phyloP scores from a whole-genome alignment of 2,329 filamentous ascomycete species.

The Clonostachys chloroleuca region DNA sequence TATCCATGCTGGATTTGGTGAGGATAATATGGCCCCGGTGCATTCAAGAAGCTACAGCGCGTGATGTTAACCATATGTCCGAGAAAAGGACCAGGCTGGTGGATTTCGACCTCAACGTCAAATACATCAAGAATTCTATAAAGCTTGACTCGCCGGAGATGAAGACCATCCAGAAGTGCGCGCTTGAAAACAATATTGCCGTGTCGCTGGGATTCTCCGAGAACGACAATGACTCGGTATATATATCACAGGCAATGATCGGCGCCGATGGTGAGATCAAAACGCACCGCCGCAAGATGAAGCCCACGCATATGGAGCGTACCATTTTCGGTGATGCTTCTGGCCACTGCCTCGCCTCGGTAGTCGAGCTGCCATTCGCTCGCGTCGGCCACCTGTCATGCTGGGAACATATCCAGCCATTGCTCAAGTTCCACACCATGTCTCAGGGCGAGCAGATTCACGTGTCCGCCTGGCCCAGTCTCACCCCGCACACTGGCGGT shows the following conservation, averaged over 20 bases:
- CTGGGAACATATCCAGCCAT: conserved; percentile 51
- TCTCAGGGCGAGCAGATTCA: conserved; percentile 19
- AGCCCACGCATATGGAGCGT: conserved; percentile 43
- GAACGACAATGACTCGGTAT: conserved; percentile 35
- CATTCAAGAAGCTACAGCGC: background rate
- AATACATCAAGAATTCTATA: conserved; percentile 27
- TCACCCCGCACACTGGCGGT: conserved; percentile 4
- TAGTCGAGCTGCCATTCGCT: conserved; percentile 43
- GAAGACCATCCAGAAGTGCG: conserved; percentile 30
- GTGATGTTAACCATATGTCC: background rate
- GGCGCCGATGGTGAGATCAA: conserved; percentile 37
- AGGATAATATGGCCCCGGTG: background rate
- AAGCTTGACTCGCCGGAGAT: conserved; percentile 35
- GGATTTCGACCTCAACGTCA: conserved; percentile 12
- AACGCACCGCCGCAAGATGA: conserved; percentile 43
- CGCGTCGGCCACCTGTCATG: conserved; percentile 50
- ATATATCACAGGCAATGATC: conserved; percentile 48
- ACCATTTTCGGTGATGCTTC: conserved; percentile 50
- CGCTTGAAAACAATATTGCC: conserved; percentile 34
- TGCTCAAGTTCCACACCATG: conserved; percentile 17
- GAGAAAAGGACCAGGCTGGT: conserved; percentile 11
- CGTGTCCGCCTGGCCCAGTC: conserved; percentile 17
- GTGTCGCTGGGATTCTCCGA: conserved; percentile 46
- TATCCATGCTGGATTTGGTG: conserved; percentile 38
- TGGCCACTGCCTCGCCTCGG: conserved; percentile 49